Percentiles rank a stretch among this genome's conserved stretches.
These are phyloP conservation scores for Pisolithus microcarpus DNA, from an alignment of 768 basidiomycete genomes.

Conservation along the genomic window DNA sequence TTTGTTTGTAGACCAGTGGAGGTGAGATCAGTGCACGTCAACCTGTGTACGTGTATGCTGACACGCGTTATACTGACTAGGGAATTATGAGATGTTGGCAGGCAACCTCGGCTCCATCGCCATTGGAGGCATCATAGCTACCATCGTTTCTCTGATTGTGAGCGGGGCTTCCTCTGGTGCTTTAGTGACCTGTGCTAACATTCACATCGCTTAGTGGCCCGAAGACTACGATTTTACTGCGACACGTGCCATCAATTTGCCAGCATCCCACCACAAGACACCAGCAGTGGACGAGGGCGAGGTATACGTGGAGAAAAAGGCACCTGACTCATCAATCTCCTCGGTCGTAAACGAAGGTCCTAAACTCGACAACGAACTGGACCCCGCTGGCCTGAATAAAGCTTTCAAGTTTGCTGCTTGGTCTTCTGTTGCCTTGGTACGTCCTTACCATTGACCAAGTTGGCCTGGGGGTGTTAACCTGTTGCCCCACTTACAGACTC, in stretches of 20 bases:
- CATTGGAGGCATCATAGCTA: slow-evolving; percentile 70
- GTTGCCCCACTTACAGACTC: slow-evolving; percentile 31
- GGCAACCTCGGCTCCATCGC: slow-evolving; percentile 86
- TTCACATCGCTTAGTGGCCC: slow-evolving; percentile 46
- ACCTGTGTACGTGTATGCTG: slow-evolving; percentile 4
- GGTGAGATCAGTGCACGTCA: slow-evolving; percentile 31
- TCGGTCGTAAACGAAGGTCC: slow-evolving; percentile 31
- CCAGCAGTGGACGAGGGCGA: slow-evolving; percentile 14
- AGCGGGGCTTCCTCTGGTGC: slow-evolving; percentile 13
- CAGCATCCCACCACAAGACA: slow-evolving; percentile 12
- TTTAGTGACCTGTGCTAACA: not conserved
- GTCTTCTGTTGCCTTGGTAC: slow-evolving; percentile 61
- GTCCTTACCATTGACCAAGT: slow-evolving; percentile 14
- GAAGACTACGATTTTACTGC: slow-evolving; percentile 76
- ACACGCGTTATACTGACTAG: slow-evolving; percentile 12
- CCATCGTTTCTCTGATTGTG: slow-evolving; percentile 57
- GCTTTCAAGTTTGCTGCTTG: slow-evolving; percentile 79
- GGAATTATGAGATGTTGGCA: slow-evolving; percentile 70
- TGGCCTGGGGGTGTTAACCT: not conserved
- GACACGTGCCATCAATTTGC: slow-evolving; percentile 70
- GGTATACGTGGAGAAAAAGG: slow-evolving; percentile 35
- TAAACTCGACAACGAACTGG: slow-evolving; percentile 50
- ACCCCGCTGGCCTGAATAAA: slow-evolving; percentile 55
- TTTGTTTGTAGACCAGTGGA: slow-evolving; percentile 36
- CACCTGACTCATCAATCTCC: slow-evolving; percentile 21